Base-by-base conservation (phyloP, 2,329 filamentous ascomycete genomes). In the Claviceps citrina region DNA sequence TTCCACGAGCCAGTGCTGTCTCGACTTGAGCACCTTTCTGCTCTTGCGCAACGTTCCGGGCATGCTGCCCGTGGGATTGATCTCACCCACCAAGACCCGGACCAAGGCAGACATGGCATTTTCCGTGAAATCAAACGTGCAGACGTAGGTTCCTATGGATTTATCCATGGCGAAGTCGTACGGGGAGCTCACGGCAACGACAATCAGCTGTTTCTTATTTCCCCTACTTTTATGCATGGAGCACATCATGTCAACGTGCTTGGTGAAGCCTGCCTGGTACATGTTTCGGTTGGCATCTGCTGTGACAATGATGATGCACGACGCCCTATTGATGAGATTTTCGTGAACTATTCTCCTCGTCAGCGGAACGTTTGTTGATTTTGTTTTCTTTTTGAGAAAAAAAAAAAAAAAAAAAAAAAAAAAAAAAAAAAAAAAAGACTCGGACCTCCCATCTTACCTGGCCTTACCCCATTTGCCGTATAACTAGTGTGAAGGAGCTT, bases 151-250 rank as follows among this genome's bases (percentile, higher is more conserved):
- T 5, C 84, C 83, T 31, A 96, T 89, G 1, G 78, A 78, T 47
- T 81, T 81, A 53, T 96, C 89, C 73, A 89, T 86, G 33, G 85
- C 86, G 56, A 96, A 96, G 57, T 96, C 89, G 58, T 95, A 96
- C 0, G 89, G 89, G 1, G 87, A 95, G 60, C 86, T 94, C 49
- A 93, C 87, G 1, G 89, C 83, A 7, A 95, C 81, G 3, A 95
- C 89, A 19, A 95, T 78, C 28, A 95, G 64, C 1, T 87, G 84
- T 60, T 93, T 95, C 57, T 91, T 84, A 54, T 86, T 82, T 2
- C 82, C 82, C 12, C 73, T 73, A 6, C 79, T 76, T 6, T 77
- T 75, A 42, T 85, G 71, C 74, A 86, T 81, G 18, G 83, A 84
- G 61, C 87, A 95, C 61, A 95, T 89, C 81, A 93, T 91, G 10